Percentiles rank a stretch among this genome's conserved stretches.
These are phyloP conservation scores for Boletus semigastroideus DNA, from an alignment of 1,284 basidiomycete species.

Conservation along the genomic window DNA sequence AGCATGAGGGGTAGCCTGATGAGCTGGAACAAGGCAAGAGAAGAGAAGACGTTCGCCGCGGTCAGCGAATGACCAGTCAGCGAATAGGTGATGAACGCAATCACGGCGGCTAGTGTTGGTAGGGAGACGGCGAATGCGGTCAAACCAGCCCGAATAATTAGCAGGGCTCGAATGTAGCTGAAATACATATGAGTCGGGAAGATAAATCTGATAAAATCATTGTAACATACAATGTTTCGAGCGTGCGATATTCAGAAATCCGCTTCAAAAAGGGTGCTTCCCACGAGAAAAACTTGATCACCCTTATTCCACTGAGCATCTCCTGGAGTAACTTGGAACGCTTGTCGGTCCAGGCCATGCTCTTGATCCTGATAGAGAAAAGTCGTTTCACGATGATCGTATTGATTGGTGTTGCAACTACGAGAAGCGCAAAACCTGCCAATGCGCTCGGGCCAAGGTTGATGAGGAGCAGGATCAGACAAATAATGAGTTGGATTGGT, in stretches of 20 bases:
- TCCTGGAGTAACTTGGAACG: constrained; percentile 83
- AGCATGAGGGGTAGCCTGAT: constrained; percentile 77
- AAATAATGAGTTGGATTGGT: constrained; percentile 72
- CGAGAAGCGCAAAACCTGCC: constrained; percentile 82
- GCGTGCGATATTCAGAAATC: constrained; percentile 67
- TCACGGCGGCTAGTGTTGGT: constrained; percentile 79
- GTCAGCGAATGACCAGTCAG: constrained; percentile 66
- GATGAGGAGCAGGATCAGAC: constrained; percentile 64
- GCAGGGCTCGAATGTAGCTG: constrained; percentile 72
- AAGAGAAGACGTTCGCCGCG: constrained; percentile 76
- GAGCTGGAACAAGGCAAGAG: constrained; percentile 80
- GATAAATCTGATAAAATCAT: not conserved
- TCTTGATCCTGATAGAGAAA: constrained; percentile 69
- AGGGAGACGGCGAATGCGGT: constrained; percentile 69
- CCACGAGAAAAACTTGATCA: constrained; percentile 91
- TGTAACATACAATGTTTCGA: constrained; percentile 63
- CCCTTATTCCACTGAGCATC: constrained; percentile 80
- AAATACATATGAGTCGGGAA: not conserved
- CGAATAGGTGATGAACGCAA: constrained; percentile 85
- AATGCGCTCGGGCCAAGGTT: constrained; percentile 80
- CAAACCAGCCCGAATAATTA: constrained; percentile 72
- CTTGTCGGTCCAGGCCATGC: constrained; percentile 92
- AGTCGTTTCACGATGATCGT: constrained; percentile 73
- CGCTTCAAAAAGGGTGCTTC: constrained; percentile 72
- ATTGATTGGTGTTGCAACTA: constrained; percentile 66